Base-by-base conservation (phyloP, 495 filamentous ascomycete species). In the Penicillium malachiteum region DNA sequence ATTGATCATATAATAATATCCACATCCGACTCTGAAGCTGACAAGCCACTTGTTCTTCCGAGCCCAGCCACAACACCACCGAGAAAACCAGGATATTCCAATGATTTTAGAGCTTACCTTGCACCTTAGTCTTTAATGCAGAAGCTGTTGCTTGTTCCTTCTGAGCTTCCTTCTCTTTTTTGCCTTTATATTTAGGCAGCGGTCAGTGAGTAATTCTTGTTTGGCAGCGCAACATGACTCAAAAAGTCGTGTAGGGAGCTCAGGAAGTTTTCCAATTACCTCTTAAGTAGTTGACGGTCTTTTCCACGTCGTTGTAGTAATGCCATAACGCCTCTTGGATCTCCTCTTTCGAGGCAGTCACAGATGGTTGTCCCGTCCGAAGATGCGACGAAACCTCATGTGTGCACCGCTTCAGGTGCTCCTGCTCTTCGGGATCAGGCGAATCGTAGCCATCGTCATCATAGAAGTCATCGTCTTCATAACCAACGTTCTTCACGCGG, bases 301-400 rank as follows among this genome's bases (percentile, higher is more conserved):
- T 96, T 26, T 84, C 83, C 26, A 96, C 78, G 67, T 98, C 93
- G 65, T 90, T 97, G 70, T 92, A 98, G 69, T 96, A 97, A 69
- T 97, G 84, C 90, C 91, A 98, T 32, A 98, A 69, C 0, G 91
- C 81, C 49, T 97, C 95, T 67, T 96, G 81, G 40, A 96, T 92
- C 55, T 95, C 87, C 33, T 82, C 59, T 37, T 72, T 71, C 30
- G 73, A 70, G 8, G 73, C 71, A 26, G 65, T 73, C 56, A 77
- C 67, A 14, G 72, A 63, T 21, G 74, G 71, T 31, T 71, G 60
- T 54, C 74, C 76, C 40, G 67, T 57, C 35, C 67, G 63, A 48
- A 79, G 65, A 68, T 73, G 67, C 31, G 48, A 64, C n/a, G 70
- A 52, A 18, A 78, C 76, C 17, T 71, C 67, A 0, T 59, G 48